phyloP scores from a whole-genome alignment of 441 rosid genomes.

The Pelargonium citronellum region DNA sequence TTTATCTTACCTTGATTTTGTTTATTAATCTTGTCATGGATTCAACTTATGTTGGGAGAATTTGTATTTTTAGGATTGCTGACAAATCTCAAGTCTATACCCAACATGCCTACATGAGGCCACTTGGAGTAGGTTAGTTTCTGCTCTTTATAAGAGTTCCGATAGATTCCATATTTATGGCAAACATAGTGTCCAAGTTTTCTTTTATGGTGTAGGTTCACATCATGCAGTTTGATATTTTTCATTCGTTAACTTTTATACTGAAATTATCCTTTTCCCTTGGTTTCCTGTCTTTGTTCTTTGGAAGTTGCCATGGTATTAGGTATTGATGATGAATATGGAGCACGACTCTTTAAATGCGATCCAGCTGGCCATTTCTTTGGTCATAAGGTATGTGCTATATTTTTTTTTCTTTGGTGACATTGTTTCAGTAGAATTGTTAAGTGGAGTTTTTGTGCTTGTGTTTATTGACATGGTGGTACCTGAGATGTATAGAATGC shows the following conservation, averaged over 20 bases:
- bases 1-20: too few species aligned
- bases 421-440: background rate
- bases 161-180: background rate
- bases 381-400: constrained; percentile 75
- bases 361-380: constrained; percentile 97
- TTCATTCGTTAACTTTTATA: background rate
- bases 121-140: constrained; percentile 86
- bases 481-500: too few species aligned
- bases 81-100: constrained; percentile 96
- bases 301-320: constrained; percentile 82
- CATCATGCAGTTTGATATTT: background rate
- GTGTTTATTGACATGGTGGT: too few species aligned
- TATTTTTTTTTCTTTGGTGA: background rate
- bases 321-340: constrained; percentile 87
- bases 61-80: constrained; percentile 57
- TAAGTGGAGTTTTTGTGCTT: too few species aligned
- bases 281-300: constrained; percentile 19
- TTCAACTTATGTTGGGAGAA: background rate
- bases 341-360: constrained; percentile 86
- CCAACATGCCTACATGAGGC: constrained; percentile 99
- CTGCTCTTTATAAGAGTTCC: constrained; percentile 16
- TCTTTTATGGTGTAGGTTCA: background rate
- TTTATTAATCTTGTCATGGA: background rate
- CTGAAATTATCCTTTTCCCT: constrained; percentile 1
- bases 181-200: background rate